phyloP scores from a whole-genome alignment of 805 yeast genomes.

The Debaryomyces hansenii region DNA sequence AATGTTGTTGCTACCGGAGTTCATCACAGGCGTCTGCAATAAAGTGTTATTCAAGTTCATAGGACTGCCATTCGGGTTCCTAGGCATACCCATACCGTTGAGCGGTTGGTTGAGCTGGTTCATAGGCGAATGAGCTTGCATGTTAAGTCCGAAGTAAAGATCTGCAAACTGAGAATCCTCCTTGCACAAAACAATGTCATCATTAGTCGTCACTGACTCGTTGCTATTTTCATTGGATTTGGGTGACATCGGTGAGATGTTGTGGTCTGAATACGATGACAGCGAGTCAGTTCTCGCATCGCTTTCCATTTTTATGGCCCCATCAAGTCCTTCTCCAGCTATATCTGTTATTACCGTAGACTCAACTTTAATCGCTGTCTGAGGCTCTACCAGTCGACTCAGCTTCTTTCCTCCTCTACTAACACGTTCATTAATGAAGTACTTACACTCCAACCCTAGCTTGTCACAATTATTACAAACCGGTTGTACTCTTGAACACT shows the following conservation, averaged over 20 bases:
- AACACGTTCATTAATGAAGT: slow-evolving; percentile 58
- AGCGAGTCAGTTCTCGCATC: not conserved
- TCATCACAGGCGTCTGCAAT: slow-evolving; percentile 29
- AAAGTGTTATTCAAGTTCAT: slow-evolving; percentile 6
- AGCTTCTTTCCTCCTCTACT: slow-evolving; percentile 42
- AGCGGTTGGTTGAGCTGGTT: not conserved
- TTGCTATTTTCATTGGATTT: slow-evolving; percentile 1
- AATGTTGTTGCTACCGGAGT: slow-evolving; percentile 30
- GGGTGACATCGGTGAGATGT: slow-evolving; percentile 4
- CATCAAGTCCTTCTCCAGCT: not conserved
- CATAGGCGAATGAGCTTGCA: not conserved
- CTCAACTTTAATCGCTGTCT: not conserved
- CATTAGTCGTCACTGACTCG: slow-evolving; percentile 2
- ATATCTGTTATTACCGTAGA: not conserved
- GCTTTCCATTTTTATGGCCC: not conserved
- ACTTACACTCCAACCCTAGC: slow-evolving; percentile 48
- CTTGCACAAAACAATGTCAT: not conserved
- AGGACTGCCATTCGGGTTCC: not conserved
- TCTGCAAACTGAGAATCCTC: slow-evolving; percentile 1
- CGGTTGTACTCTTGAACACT: slow-evolving; percentile 61
- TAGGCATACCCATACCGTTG: not conserved
- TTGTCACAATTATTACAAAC: slow-evolving; percentile 55
- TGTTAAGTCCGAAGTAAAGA: not conserved
- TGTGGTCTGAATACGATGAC: not conserved
- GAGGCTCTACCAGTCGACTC: slow-evolving; percentile 2